These are phyloP conservation scores for Aspergillus alliaceus DNA, from an alignment of 2,329 filamentous ascomycete species.

Conservation along the genomic window DNA sequence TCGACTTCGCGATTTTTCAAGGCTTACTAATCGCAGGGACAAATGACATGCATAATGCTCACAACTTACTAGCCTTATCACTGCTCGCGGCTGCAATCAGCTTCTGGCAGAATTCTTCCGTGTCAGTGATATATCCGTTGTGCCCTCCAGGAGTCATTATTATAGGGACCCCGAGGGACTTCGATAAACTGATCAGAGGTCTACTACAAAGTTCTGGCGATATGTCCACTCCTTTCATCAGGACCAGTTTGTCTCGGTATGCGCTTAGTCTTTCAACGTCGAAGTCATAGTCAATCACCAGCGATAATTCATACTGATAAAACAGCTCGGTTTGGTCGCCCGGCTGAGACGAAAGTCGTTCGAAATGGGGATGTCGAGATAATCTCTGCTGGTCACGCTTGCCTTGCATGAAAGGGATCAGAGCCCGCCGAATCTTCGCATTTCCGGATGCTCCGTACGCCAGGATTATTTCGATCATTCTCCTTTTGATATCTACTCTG, in stretches of 20 bases:
- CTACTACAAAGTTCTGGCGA: not conserved
- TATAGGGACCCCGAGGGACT: not conserved
- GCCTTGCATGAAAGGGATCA: not conserved
- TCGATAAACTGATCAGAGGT: not conserved
- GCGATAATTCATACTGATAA: not conserved
- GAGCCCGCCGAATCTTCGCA: not conserved
- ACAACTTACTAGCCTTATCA: not conserved
- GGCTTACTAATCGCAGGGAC: not conserved
- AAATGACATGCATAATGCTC: not conserved
- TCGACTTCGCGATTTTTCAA: too few relatives aligned
- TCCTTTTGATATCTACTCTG: not conserved
- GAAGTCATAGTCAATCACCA: not conserved
- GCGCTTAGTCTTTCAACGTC: not conserved
- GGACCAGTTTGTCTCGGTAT: not conserved
- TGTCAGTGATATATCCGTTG: constrained; percentile 1
- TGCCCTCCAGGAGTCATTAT: constrained; percentile 1
- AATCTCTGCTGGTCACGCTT: not conserved
- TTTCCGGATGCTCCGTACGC: too few relatives aligned
- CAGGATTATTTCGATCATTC: accelerated
- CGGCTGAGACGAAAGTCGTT: not conserved
- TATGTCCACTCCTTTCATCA: not conserved
- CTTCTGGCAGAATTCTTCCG: not conserved
- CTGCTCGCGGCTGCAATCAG: not conserved
- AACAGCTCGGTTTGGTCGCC: not conserved
- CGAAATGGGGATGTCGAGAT: not conserved